These are phyloP conservation scores for Xylaria nigripes DNA, from an alignment of 495 filamentous ascomycete species.

Conservation along the genomic window DNA sequence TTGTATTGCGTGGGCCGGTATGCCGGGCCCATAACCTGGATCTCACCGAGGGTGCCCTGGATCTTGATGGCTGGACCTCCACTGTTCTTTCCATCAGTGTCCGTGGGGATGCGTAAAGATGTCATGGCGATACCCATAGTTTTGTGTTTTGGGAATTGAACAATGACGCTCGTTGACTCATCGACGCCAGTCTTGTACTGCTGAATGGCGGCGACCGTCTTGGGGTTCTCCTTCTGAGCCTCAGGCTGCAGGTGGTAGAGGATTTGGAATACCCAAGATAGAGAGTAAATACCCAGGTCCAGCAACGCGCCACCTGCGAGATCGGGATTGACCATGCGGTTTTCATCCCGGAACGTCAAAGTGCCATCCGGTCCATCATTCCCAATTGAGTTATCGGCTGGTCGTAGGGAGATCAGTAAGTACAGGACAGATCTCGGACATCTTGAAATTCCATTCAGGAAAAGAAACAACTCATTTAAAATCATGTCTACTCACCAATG, in stretches of 20 bases:
- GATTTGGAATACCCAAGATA: constrained; percentile 91
- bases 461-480: neutral
- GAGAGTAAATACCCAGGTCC: constrained; percentile 79
- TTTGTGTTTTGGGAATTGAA: constrained; percentile 61
- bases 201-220: constrained; percentile 53
- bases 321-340: constrained; percentile 82
- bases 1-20: constrained; percentile 63
- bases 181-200: constrained; percentile 81
- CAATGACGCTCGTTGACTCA: constrained; percentile 69
- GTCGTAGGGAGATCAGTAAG: constrained; percentile 12
- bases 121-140: constrained; percentile 75
- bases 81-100: constrained; percentile 55
- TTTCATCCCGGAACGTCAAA: constrained; percentile 41
- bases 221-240: constrained; percentile 42
- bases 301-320: constrained; percentile 79
- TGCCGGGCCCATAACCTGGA: constrained; percentile 68
- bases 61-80: constrained; percentile 68
- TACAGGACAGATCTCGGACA: neutral
- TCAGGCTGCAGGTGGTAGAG: constrained; percentile 71
- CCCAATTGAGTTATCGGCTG: constrained; percentile 53
- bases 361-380: constrained; percentile 31
- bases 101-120: constrained; percentile 55
- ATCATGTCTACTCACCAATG: constrained; percentile 37
- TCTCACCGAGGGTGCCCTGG: constrained; percentile 78
- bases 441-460: neutral